Base-by-base conservation (phyloP, 2,329 filamentous ascomycete genomes). In the Verticillium longisporum region DNA sequence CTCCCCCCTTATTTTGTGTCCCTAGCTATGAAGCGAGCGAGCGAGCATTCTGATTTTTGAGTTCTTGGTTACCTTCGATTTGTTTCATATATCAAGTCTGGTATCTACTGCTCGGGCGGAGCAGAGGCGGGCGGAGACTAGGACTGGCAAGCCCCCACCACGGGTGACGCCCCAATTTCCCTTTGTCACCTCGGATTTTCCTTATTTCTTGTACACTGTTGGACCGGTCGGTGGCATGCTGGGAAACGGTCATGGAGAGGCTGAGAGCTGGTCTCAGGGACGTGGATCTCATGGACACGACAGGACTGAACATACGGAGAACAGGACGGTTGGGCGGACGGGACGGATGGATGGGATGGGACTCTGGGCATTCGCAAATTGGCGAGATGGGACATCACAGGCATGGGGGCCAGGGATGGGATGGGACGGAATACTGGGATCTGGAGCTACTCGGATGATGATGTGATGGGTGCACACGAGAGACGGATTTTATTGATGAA, bases 1-100 rank as follows among this genome's bases (percentile, higher is more conserved):
- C 73, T 71, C 72, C 67, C 71, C 73, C 70, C 68, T 66, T 71
- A 67, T 70, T 66, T 70, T 70, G 65, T 66, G 63, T 65, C 68
- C 68, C 66, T 67, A 69, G 71, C 66, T 71, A 74, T 70, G 72
- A 69, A 74, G 72, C 64, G 58, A 67, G 65, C 66, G 64, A 65
- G 65, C 65, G 62, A 64, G 65, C 61, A 62, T 64, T 64, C 57
- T 62, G 58, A 57, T 63, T 65, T 58, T 58, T 41, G 60, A 50
- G 45, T 50, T n/a, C 61, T 41, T 59, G 55, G 58, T 60, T 63
- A 38, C 50, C 32, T 58, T 56, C 1, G 55, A 56, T 34, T 34
- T 63, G 61, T 63, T 63, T 58, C 55, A 61, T 60, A 60, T 63
- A 60, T 61, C 61, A 50, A 61, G 53, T 68, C 64, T 68, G 61